Conservation (phyloP, 2,329 filamentous ascomycete species). For the Torrubiella hemipterigena region DNA sequence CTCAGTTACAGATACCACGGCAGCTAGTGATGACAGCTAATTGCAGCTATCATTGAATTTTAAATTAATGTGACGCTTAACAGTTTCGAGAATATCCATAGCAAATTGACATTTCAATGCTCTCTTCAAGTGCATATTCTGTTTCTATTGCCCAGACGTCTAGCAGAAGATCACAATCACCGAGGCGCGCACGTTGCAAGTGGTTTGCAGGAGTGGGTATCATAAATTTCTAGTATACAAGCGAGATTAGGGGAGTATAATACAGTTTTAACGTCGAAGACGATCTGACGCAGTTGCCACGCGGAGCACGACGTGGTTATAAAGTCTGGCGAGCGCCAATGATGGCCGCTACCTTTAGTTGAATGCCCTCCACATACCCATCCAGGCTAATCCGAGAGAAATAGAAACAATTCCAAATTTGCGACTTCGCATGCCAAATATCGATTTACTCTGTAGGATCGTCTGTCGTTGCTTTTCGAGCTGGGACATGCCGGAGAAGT, state of each 20-base stretch:
- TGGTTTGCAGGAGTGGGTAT: slow-evolving; percentile 2
- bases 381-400: slow-evolving; percentile 53
- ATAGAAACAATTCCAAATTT: slow-evolving; percentile 55
- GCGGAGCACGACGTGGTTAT: background rate
- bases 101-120: no score
- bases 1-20: no score
- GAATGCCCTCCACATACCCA: slow-evolving; percentile 59
- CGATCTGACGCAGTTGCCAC: no score
- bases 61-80: no score
- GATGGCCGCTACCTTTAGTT: slow-evolving; percentile 21
- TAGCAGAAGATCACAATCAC: no score
- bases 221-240: background rate
- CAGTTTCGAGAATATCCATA: no score
- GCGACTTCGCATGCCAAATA: slow-evolving; percentile 62
- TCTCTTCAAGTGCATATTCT: no score
- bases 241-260: slow-evolving; percentile 1
- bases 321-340: background rate
- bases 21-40: no score
- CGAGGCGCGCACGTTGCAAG: background rate
- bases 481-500: slow-evolving; percentile 61
- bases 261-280: no score
- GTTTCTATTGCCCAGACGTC: no score
- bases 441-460: slow-evolving; percentile 57
- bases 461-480: slow-evolving; percentile 52
- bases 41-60: no score